Conservation (phyloP, 2,329 filamentous ascomycete species). For the Fusarium buxicola region DNA sequence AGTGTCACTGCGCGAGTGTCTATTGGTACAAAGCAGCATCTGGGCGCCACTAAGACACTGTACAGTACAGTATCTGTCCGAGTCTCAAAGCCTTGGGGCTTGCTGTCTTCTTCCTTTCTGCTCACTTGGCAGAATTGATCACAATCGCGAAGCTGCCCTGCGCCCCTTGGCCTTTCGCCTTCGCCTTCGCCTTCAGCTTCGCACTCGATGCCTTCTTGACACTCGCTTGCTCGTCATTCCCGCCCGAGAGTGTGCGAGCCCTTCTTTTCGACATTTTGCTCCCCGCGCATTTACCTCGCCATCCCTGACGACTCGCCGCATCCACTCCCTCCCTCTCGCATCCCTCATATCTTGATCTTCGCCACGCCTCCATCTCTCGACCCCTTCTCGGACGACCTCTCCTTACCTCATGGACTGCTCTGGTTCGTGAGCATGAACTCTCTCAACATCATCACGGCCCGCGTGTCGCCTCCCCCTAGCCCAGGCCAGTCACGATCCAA, state of each 20-base stretch:
- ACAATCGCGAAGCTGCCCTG: constrained; percentile 21
- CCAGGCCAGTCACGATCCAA: constrained; percentile 69
- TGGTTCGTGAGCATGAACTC: constrained; percentile 86
- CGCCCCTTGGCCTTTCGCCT: constrained; percentile 31
- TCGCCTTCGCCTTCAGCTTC: constrained; percentile 16
- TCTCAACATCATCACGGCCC: constrained; percentile 90
- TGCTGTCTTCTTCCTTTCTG: constrained; percentile 20
- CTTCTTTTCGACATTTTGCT: constrained; percentile 9
- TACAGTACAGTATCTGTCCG: too few species aligned
- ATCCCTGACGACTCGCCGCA: constrained; percentile 24
- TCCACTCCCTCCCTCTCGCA: constrained; percentile 17
- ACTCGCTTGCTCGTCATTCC: constrained; percentile 36
- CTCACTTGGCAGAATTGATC: constrained; percentile 25
- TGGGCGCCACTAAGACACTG: constrained; percentile 10
- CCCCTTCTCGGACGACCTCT: constrained; percentile 6
- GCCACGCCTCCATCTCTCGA: constrained; percentile 9
- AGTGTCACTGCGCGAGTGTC: not conserved
- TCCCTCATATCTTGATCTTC: constrained; percentile 7
- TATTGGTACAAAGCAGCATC: not conserved
- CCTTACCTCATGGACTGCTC: constrained; percentile 65
- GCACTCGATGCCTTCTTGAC: constrained; percentile 43
- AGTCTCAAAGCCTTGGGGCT: not conserved
- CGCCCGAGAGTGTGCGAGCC: constrained; percentile 22
- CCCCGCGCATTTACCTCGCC: constrained; percentile 27
- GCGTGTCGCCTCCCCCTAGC: constrained; percentile 74